Evolutionary conservation across 148 eudicot species (phyloP).

Genomic region (Heliamphora exappendiculata): DNA sequence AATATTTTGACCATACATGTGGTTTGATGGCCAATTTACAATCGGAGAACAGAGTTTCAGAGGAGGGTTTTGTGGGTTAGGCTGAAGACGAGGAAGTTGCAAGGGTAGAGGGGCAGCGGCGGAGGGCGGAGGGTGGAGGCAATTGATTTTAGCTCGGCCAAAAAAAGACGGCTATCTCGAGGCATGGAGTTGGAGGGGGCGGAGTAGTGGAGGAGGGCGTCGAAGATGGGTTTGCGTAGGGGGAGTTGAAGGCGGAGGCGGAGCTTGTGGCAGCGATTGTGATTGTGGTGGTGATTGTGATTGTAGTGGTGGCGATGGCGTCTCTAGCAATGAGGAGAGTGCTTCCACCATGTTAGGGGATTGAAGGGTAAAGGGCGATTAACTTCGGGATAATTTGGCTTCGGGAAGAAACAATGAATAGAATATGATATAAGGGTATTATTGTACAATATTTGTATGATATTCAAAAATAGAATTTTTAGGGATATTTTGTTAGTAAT

Average conservation of each 20-base stretch:
- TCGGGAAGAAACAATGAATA: too few species aligned
- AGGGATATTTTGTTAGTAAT: too few species aligned
- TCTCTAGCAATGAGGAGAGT: slow-evolving; percentile 24
- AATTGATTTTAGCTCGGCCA: slow-evolving; percentile 45
- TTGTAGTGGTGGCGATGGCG: slow-evolving; percentile 15
- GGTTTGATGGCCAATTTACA: too few species aligned
- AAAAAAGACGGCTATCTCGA: slow-evolving; percentile 30
- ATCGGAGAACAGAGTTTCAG: slow-evolving; percentile 74
- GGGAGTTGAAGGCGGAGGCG: slow-evolving; percentile 12
- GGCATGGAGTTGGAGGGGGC: slow-evolving; percentile 29
- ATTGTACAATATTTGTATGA: too few species aligned
- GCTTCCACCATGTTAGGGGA: slow-evolving; percentile 32
- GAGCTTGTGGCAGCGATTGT: too few species aligned
- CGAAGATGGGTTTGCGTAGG: slow-evolving; percentile 29
- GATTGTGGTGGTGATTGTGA: too few species aligned
- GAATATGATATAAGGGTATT: too few species aligned
- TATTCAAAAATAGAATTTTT: too few species aligned
- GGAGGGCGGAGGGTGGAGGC: slow-evolving; percentile 43
- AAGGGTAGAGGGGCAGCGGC: slow-evolving; percentile 25
- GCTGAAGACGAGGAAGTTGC: slow-evolving; percentile 76
- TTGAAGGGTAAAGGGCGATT: slow-evolving; percentile 54
- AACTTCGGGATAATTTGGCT: too few species aligned
- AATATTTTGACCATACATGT: too few species aligned
- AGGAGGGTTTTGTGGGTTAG: slow-evolving; percentile 76
- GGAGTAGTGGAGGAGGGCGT: slow-evolving; percentile 74